Conservation (phyloP, 2,329 filamentous ascomycete genomes). For the Daldinia sp. region DNA sequence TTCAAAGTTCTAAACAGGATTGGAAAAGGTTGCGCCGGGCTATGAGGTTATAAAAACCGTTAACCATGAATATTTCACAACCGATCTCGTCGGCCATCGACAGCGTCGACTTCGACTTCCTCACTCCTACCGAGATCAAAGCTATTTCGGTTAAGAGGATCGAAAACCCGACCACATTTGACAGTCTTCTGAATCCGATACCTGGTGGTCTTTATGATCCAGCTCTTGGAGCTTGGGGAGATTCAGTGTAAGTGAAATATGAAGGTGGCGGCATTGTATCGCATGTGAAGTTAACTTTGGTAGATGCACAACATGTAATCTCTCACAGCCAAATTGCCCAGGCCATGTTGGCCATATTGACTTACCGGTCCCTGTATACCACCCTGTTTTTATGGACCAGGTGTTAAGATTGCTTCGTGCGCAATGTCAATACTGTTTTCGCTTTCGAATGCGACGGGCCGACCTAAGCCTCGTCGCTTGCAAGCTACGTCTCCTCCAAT, state of each 20-base stretch:
- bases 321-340: conserved; percentile 83
- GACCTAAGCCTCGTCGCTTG: conserved; percentile 84
- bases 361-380: conserved; percentile 91
- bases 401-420: conserved; percentile 85
- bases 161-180: conserved; percentile 93
- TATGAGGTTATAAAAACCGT: conserved; percentile 6
- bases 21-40: neutral
- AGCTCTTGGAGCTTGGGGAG: conserved; percentile 89
- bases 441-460: conserved; percentile 81
- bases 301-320: conserved; percentile 92
- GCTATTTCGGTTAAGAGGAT: conserved; percentile 93
- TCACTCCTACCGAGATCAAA: conserved; percentile 85
- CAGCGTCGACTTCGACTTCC: conserved; percentile 89
- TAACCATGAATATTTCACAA: conserved; percentile 77
- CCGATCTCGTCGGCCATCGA: conserved; percentile 86
- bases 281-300: conserved; percentile 25
- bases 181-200: conserved; percentile 88
- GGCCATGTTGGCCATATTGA: conserved; percentile 97
- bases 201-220: conserved; percentile 93
- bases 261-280: conserved; percentile 16
- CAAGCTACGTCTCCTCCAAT: conserved; percentile 86
- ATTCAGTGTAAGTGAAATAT: conserved; percentile 75
- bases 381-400: conserved; percentile 97
- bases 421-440: conserved; percentile 91
- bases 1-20: neutral